Conservation (phyloP, 2,329 filamentous ascomycete species). For the Calonectria pseudoreteaudii region DNA sequence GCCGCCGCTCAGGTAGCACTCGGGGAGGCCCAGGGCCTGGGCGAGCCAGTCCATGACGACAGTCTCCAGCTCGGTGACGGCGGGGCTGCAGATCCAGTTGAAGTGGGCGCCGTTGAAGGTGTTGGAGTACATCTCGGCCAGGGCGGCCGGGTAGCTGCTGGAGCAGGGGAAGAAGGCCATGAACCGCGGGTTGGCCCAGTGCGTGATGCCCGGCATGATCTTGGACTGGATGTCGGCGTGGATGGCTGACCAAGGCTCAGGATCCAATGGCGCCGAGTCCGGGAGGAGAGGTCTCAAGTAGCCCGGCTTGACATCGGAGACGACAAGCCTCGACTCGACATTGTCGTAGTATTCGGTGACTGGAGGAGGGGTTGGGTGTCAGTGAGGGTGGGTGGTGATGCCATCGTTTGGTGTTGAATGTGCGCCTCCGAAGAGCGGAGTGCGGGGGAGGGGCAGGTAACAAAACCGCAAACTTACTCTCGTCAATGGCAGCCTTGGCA, state of each 20-base stretch:
- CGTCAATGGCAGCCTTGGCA: conserved; percentile 82
- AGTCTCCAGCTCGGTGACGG: conserved; percentile 93
- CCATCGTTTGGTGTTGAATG: background rate
- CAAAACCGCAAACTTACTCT: conserved; percentile 69
- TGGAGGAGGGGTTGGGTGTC: conserved; percentile 49
- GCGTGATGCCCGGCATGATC: conserved; percentile 92
- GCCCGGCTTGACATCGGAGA: conserved; percentile 84
- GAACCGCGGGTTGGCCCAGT: conserved; percentile 95
- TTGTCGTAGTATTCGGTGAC: conserved; percentile 88
- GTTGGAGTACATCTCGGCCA: conserved; percentile 92
- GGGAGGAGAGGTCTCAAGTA: conserved; percentile 88
- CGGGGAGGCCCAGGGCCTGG: conserved; percentile 78
- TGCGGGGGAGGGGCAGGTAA: conserved; percentile 14
- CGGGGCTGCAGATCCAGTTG: conserved; percentile 96
- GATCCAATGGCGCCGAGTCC: conserved; percentile 69
- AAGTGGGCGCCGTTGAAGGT: conserved; percentile 92
- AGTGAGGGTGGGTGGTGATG: background rate
- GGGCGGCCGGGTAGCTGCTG: conserved; percentile 84
- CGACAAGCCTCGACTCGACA: conserved; percentile 76
- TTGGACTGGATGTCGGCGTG: conserved; percentile 85
- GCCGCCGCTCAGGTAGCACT: conserved; percentile 78
- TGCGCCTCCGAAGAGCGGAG: background rate
- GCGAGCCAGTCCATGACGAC: conserved; percentile 93
- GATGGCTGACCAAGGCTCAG: conserved; percentile 82
- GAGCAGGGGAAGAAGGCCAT: conserved; percentile 94